Evolutionary conservation across 164 flowering plant species (phyloP).

Genomic region (Sextonia rubra): DNA sequence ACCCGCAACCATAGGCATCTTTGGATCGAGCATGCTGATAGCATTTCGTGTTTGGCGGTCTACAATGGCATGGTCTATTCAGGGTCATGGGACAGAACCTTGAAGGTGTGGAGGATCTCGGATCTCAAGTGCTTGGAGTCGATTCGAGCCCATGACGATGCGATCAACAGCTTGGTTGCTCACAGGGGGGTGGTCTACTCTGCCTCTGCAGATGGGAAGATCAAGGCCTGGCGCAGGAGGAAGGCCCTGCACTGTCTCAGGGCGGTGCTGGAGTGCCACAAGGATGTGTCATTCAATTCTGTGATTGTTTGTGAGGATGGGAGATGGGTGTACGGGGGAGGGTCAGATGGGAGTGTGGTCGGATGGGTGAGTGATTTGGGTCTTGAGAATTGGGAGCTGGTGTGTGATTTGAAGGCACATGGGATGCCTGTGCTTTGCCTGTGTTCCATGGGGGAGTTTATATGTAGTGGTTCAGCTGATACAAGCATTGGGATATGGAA

Average conservation of each 20-base stretch:
- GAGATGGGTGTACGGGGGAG: constrained; percentile 62
- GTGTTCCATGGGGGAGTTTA: constrained; percentile 51
- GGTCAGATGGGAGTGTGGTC: constrained; percentile 80
- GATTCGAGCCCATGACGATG: constrained; percentile 89
- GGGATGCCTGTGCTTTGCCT: constrained; percentile 77
- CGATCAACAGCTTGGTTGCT: constrained; percentile 64
- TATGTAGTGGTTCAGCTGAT: constrained; percentile 93
- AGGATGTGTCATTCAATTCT: constrained; percentile 72
- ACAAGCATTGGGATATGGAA: constrained; percentile 77
- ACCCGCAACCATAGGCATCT: constrained; percentile 61
- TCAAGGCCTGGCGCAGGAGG: constrained; percentile 70
- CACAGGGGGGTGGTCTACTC: constrained; percentile 61
- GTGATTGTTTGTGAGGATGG: constrained; percentile 63
- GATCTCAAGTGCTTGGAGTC: constrained; percentile 90
- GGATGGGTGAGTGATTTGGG: constrained; percentile 59
- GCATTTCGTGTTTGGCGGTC: constrained; percentile 77
- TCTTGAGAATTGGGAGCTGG: constrained; percentile 41
- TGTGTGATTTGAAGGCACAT: constrained; percentile 66
- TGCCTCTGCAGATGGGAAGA: constrained; percentile 88
- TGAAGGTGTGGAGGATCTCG: constrained; percentile 87
- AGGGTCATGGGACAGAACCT: constrained; percentile 95
- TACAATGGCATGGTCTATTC: constrained; percentile 71
- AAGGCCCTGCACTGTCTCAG: constrained; percentile 36
- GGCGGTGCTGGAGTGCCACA: constrained; percentile 66
- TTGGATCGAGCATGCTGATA: constrained; percentile 98